Evolutionary conservation across 306 rosid species (phyloP).

Genomic region (Nissolia schottii): DNA sequence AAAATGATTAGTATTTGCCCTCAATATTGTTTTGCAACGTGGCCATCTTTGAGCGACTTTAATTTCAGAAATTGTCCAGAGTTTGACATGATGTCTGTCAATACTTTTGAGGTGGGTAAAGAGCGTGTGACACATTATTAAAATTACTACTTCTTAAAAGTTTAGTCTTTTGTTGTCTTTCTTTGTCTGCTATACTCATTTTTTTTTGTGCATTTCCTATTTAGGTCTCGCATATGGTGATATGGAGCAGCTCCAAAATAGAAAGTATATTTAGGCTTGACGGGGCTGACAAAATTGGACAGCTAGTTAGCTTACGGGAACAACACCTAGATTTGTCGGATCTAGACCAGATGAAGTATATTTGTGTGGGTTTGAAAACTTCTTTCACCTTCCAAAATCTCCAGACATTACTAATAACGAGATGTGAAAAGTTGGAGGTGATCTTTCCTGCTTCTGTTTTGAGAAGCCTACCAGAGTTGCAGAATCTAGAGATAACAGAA

Average conservation of each 20-base stretch:
- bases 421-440: background rate
- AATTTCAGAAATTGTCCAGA: background rate
- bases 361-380: background rate
- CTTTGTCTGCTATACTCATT: too few species aligned
- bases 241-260: background rate
- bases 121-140: background rate
- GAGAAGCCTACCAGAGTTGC: background rate
- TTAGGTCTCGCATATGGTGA: too few species aligned
- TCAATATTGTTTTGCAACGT: background rate
- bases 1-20: background rate
- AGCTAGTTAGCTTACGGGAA: background rate
- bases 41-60: background rate
- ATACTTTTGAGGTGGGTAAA: background rate
- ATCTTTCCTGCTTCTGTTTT: background rate
- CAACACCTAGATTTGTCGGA: fast-evolving
- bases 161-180: too few species aligned
- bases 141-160: too few species aligned
- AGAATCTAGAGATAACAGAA: fast-evolving
- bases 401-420: background rate
- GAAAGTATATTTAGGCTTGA: background rate
- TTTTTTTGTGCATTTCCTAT: too few species aligned
- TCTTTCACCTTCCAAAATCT: background rate
- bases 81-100: background rate
- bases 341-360: background rate
- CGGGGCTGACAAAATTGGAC: background rate